Base-by-base conservation (phyloP, 2,329 filamentous ascomycete genomes). In the Colletotrichum coccodes region DNA sequence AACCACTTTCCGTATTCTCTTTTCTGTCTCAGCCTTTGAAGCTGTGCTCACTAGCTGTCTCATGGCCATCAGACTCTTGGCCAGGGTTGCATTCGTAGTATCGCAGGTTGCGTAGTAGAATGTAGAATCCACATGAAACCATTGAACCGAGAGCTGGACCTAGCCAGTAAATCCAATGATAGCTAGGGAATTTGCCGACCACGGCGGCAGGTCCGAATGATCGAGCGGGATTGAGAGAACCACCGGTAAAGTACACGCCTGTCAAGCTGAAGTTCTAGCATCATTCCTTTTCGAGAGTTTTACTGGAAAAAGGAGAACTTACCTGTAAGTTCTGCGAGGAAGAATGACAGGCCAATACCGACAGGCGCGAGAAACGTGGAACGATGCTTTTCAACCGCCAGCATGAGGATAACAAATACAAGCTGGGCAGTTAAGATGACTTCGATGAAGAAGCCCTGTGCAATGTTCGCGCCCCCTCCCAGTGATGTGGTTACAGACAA, bases 351-450 rank as follows among this genome's bases (percentile, higher is more conserved):
- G 1, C 92, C 92, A 72, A 94, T 93, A 14, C 90, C 91, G 4
- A 94, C 80, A 0, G 92, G 92, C 0, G 92, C 92, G 1, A 94
- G 80, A 75, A 86, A 93, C 0, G 92, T 94, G 3, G 89, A 88
- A 50, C 90, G 89, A 77, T 94, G 91, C 80, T 94, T 94, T 76
- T 93, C 91, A 4, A 89, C 88, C 0, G 91, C 91, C 50, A 93
- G 83, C 87, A 93, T 91, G 76, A 90, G 87, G 34, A 92, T 87
- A 3, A 89, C 86, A 60, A 92, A 82, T 8, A 91, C 85, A 11
- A 92, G 82, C 75, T 91, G 84, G 0, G 88, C 81, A 0, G 90
- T 92, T 42, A 91, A 81, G 73, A 92, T 90, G 80, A 90, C 86
- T 77, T 92, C 90, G 54, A 92, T 85, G 74, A 92, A 91, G 46